Evolutionary conservation across 2,329 filamentous ascomycete genomes (phyloP), one percentile per base, ranked within the genome.

Genomic region (Biscogniauxia marginata): DNA sequence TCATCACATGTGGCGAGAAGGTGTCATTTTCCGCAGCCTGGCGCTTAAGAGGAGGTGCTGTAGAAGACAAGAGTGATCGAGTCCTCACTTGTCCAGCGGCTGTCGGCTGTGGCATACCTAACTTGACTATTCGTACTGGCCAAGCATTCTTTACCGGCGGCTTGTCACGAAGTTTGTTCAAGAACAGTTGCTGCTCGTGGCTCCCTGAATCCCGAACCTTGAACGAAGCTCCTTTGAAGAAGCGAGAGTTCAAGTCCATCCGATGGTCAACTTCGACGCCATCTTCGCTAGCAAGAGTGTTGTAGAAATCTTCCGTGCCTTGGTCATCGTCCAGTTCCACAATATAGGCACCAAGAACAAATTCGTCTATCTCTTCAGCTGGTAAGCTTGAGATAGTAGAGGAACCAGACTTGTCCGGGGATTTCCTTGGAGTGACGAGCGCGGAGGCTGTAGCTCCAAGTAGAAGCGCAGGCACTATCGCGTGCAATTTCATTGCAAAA

Each of bases 211-310:
- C 46, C 6, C 19, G 23, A 16, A 56, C 48, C 46, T 53, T 22
- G 50, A 56, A 51, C 9, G 54, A 56, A 18, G 46, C 54, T 19
- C 54, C 54, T 16, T 56, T 53, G 46, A 56, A 56, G 24, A 56
- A 25, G 6, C 20, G 19, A 34, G 30, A 46, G 46, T 43, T n/a
- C 46, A 56, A 20, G 50, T 45, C 30, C 54, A 53, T 56, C 20
- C 54, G 50, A 16, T 39, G 48, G 22, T 55, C 53, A 21, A 49
- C 46, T 24, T 46, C 20, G 48, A 55, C 46, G 23, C 53, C 53
- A 21, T 55, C 13, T 16, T 55, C 53, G 53, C 43, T 9, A 20
- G 48, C 24, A 11, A 55, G 48, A 9, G 34, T 23, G 18, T 39
- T 11, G 53, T 55, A 55, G 11, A 55, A 48, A 6, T 22, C 39